Evolutionary conservation across 2,329 filamentous ascomycete species (phyloP).

Genomic region (Scopulariopsis brevicaulis): DNA sequence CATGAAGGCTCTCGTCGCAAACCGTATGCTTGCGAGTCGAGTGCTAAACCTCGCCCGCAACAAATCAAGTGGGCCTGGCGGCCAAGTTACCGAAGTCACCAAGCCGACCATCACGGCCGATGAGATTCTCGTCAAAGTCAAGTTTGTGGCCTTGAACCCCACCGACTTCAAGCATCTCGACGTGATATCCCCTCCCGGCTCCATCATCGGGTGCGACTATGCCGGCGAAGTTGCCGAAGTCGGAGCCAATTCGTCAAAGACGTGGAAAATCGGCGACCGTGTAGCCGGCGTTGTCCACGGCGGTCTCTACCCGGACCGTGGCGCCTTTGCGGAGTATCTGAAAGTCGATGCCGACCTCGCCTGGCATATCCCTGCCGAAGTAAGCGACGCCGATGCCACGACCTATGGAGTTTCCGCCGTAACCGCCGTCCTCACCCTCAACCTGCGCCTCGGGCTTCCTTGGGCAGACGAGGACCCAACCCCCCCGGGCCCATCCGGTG

Average conservation of each 20-base stretch:
- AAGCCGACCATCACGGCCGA: constrained; percentile 10
- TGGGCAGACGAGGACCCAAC: constrained; percentile 23
- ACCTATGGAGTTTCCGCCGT: constrained; percentile 28
- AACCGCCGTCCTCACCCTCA: constrained; percentile 37
- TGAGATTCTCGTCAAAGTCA: constrained; percentile 21
- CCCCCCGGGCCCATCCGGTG: not conserved
- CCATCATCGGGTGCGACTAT: constrained; percentile 13
- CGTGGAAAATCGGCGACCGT: constrained; percentile 12
- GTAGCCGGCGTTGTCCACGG: constrained; percentile 5
- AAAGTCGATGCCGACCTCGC: constrained; percentile 25
- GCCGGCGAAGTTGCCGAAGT: constrained; percentile 20
- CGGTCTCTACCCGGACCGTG: constrained; percentile 19
- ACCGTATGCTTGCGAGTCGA: constrained; percentile 2
- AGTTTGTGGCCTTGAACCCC: constrained; percentile 22
- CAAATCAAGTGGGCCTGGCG: not conserved
- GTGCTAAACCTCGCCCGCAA: not conserved
- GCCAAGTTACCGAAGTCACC: constrained; percentile 1
- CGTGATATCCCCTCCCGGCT: constrained; percentile 13
- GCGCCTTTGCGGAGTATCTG: constrained; percentile 27
- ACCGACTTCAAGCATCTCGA: constrained; percentile 22
- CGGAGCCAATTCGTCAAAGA: constrained; percentile 10
- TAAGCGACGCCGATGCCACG: constrained; percentile 33
- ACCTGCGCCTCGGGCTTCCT: constrained; percentile 30
- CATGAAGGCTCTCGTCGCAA: constrained; percentile 11
- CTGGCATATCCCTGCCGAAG: constrained; percentile 29